Base-by-base conservation (phyloP, 495 filamentous ascomycete species). In the Penicillium mononematosum region DNA sequence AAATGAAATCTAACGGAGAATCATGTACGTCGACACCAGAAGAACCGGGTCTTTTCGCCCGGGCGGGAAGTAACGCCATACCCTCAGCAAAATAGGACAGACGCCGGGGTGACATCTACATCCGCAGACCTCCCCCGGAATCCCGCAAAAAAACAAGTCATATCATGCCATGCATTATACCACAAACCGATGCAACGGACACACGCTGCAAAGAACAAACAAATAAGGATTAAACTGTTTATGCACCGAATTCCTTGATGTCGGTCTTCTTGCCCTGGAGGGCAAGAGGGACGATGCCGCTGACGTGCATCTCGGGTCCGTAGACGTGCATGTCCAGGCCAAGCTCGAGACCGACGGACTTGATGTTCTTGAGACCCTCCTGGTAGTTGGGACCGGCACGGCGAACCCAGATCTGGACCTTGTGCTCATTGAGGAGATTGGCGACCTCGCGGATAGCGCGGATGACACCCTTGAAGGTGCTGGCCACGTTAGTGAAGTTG, bases 401-500 rank as follows among this genome's bases (percentile, higher is more conserved):
- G 69, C 94, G 91, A 66, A 99, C 91, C 95, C 95, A 99, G 82
- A 99, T 97, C 75, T 96, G 88, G 57, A 94, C 91, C 67, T 95
- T 95, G 87, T 99, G 94, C 84, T 98, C 95, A 73, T 85, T 85
- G 56, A 99, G 83, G 36, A 86, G 76, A 48, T 86, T 86, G 51
- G 91, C 84, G 58, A 94, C 91, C 77, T 98, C 94, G 54, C 95
- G 88, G 55, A 99, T 86, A 38, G 94, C 94, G 56, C 91, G 89
- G 76, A 99, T 99, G 71, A 99, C 92, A 80, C 94, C 94, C 83
- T 99, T 99, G 88, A 99, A 99, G 48, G 94, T 99, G 61, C 86
- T 91, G 49, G 95, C 94, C 45, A 99, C 83, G 70, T 87, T 90
- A 77, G 94, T 99, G 82, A 99, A 99, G 87, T 99, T 99, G 81